phyloP scores from a whole-genome alignment of 345 rosid species.

The Viola odorata region DNA sequence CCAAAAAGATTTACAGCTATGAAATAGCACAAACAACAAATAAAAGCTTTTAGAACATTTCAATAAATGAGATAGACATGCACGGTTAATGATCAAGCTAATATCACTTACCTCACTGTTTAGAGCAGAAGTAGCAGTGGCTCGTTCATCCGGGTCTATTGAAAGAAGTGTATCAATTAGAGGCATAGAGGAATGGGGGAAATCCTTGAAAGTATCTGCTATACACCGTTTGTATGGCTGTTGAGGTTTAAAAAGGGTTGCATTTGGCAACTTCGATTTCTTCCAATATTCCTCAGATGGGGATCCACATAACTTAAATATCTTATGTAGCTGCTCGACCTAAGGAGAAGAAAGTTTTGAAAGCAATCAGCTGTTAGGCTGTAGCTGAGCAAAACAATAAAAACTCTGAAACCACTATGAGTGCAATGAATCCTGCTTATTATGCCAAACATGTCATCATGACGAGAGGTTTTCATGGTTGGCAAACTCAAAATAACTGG shows the following conservation, averaged over 20 bases:
- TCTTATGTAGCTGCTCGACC: constrained; percentile 94
- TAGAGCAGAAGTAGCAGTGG: constrained; percentile 64
- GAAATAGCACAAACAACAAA: not conserved
- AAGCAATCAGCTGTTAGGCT: constrained; percentile 7
- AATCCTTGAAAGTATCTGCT: constrained; percentile 65
- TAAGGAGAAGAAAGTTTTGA: constrained; percentile 23
- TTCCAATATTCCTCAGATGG: constrained; percentile 88
- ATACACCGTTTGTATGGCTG: constrained; percentile 69
- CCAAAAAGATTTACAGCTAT: no score
- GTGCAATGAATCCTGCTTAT: not conserved
- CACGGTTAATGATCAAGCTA: not conserved
- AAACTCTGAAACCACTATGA: not conserved
- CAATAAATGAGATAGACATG: not conserved
- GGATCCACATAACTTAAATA: constrained; percentile 84
- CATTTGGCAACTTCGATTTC: constrained; percentile 73
- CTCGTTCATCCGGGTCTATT: constrained; percentile 73
- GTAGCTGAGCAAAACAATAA: constrained; percentile 2
- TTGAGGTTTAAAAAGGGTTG: constrained; percentile 75
- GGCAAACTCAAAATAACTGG: not conserved
- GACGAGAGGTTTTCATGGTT: not conserved
- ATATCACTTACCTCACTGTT: constrained; percentile 56
- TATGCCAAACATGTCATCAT: not conserved
- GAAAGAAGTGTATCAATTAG: constrained; percentile 67
- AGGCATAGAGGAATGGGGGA: constrained; percentile 53
- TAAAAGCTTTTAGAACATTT: no score